Conservation (phyloP, 352 stramenopile species). For the Chrysophaeum taylorii region DNA sequence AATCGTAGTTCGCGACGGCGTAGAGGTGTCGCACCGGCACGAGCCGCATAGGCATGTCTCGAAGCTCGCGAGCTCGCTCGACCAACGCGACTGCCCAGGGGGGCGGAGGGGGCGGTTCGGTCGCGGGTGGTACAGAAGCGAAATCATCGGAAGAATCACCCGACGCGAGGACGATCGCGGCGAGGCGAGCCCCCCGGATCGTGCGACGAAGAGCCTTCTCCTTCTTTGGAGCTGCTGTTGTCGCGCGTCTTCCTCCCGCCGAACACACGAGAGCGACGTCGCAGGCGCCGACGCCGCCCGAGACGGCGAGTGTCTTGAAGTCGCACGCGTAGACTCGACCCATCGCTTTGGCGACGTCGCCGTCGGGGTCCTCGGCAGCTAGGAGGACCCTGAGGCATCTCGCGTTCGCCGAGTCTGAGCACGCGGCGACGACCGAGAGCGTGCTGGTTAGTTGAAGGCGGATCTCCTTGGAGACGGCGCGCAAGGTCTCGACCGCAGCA, state of each 20-base stretch:
- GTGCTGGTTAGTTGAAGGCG: background rate
- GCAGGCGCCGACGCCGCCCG: background rate
- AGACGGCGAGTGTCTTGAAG: background rate
- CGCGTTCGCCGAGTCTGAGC: background rate
- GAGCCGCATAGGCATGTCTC: background rate
- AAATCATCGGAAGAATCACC: too few relatives aligned
- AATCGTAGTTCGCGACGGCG: constrained; percentile 7
- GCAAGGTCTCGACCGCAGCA: background rate
- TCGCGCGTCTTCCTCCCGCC: too few relatives aligned
- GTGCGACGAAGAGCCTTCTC: too few relatives aligned
- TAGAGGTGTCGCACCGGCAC: background rate
- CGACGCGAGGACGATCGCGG: too few relatives aligned
- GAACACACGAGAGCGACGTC: background rate
- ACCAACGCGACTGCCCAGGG: background rate
- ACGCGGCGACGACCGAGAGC: background rate
- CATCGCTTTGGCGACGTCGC: too few relatives aligned
- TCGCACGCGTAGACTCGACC: background rate
- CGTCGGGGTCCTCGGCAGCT: background rate
- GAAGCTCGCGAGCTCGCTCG: background rate
- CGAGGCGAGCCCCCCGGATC: too few relatives aligned
- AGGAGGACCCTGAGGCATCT: background rate
- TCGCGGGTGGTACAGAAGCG: background rate
- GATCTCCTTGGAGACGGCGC: background rate
- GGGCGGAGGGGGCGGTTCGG: too few relatives aligned
- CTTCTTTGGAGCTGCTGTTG: too few relatives aligned